phyloP scores from a whole-genome alignment of 345 rosid genomes.

The Raphanus raphanistrum region DNA sequence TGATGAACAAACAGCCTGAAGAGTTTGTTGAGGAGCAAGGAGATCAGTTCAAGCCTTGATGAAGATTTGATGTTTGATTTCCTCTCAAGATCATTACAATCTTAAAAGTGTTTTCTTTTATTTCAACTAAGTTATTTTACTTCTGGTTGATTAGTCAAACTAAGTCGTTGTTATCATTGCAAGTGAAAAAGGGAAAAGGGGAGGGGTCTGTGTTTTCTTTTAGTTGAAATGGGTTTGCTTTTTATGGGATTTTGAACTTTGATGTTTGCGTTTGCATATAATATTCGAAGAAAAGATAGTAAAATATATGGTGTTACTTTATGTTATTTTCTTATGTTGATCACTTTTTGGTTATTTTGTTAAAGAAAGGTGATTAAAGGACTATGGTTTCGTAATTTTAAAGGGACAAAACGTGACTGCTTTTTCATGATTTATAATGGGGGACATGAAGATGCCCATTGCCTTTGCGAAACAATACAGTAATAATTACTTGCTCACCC shows the following conservation, averaged over 20 bases:
- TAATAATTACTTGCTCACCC: slow-evolving; percentile 36
- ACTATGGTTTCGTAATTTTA: neutral
- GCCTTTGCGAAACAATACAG: slow-evolving; percentile 17
- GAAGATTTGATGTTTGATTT: slow-evolving; percentile 22
- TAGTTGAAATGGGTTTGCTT: slow-evolving; percentile 19
- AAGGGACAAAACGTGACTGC: slow-evolving; percentile 41
- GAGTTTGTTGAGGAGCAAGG: slow-evolving; percentile 39
- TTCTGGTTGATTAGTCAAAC: slow-evolving; percentile 38
- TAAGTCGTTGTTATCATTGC: slow-evolving; percentile 30
- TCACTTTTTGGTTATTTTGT: slow-evolving; percentile 5
- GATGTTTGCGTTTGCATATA: slow-evolving; percentile 36
- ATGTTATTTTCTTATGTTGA: slow-evolving; percentile 23
- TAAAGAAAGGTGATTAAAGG: neutral
- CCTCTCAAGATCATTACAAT: slow-evolving; percentile 33
- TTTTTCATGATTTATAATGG: slow-evolving; percentile 34
- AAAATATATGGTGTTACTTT: slow-evolving; percentile 22
- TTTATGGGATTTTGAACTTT: slow-evolving; percentile 26
- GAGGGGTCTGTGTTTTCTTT: slow-evolving; percentile 3
- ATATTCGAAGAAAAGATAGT: slow-evolving; percentile 23
- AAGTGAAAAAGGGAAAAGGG: neutral
- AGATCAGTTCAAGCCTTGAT: slow-evolving; percentile 38
- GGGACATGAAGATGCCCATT: slow-evolving; percentile 35
- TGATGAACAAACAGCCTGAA: slow-evolving; percentile 21
- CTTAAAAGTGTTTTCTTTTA: slow-evolving; percentile 17
- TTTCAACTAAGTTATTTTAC: slow-evolving; percentile 37